Evolutionary conservation across 2,329 filamentous ascomycete species (phyloP), one percentile per base, ranked within the genome.

Genomic region (Sporothrix luriei): DNA sequence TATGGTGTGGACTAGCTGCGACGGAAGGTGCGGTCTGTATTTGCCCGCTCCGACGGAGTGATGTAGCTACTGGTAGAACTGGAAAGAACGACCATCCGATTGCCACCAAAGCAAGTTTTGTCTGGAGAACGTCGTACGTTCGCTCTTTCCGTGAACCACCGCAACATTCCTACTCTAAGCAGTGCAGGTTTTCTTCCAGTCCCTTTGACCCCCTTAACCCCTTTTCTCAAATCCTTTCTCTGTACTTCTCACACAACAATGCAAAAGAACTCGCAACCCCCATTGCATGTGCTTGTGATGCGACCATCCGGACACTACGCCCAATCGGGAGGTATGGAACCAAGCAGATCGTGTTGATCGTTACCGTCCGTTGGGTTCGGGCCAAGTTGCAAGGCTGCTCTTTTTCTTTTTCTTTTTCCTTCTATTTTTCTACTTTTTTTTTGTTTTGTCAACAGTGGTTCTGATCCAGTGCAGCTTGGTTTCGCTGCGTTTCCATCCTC

Each of bases 41-140:
- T 65, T 52, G 62, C 40, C 62, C 64, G 64, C 13, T n/a, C 64
- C 49, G 64, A 66, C 65, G 51, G 65, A 54, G 65, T 13, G 57
- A 26, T 7, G 38, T 19, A 24, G 5, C 5, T 29, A 6, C 33
- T 33, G 33, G 38, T 43, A 19, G 33, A 40, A 13, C 14, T 43
- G 57, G 38, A 46, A 62, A 33, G 57, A 62, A 62, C 38, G 38
- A 62, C 57, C 38, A 26, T 26, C 57, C 57, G 38, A 62, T 46
- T 46, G n/a, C 24, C 38, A 57, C 16, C 54, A n/a, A 19, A n/a
- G n/a, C 51, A 57, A 14, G 24, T 33, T 33, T 13, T 4, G 10
- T 29, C 10, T 16, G 10, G 49, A 4, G 49, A 9, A 33, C 52
- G 19, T n/a, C 43, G 49, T 19, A 33, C 52, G 19, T n/a, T 59